phyloP scores from a whole-genome alignment of 2,329 filamentous ascomycete genomes.

The Lecanicillium sp. region DNA sequence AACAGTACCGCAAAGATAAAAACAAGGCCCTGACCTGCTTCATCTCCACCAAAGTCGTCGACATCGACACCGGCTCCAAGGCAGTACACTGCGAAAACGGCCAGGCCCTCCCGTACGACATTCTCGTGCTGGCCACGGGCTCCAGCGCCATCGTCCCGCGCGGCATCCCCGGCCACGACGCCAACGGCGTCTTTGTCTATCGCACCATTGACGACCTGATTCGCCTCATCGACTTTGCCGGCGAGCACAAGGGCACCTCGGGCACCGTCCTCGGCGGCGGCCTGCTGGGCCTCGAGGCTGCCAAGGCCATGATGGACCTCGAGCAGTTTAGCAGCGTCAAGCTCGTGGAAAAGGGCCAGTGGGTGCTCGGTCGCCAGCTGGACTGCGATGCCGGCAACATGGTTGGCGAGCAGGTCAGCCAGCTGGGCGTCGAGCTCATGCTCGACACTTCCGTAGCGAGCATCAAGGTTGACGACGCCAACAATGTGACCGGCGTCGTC shows the following conservation, averaged over 20 bases:
- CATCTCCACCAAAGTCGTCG: constrained; percentile 62
- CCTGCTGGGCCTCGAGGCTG: constrained; percentile 77
- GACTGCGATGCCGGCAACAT: constrained; percentile 74
- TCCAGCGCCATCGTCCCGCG: constrained; percentile 66
- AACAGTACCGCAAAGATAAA: constrained; percentile 59
- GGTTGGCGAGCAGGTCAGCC: constrained; percentile 72
- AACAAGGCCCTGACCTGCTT: constrained; percentile 66
- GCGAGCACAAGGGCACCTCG: constrained; percentile 55
- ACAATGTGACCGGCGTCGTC: constrained; percentile 62
- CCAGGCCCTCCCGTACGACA: constrained; percentile 58
- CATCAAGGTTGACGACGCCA: constrained; percentile 60
- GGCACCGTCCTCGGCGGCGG: constrained; percentile 80
- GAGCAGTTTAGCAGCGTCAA: constrained; percentile 66
- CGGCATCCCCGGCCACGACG: constrained; percentile 67
- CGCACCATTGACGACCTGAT: constrained; percentile 26
- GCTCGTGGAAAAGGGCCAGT: constrained; percentile 73
- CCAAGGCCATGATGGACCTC: constrained; percentile 86
- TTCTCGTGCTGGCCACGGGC: constrained; percentile 71
- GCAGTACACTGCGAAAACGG: constrained; percentile 7
- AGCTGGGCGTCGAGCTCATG: constrained; percentile 73
- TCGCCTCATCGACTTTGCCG: constrained; percentile 62
- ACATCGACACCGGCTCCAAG: constrained; percentile 38
- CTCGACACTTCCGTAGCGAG: constrained; percentile 67
- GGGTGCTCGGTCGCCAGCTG: constrained; percentile 76
- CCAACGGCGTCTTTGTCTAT: constrained; percentile 85